Evolutionary conservation across 2,329 filamentous ascomycete genomes (phyloP), one percentile per base, ranked within the genome.

Genomic region (Ophiocordyceps camponoti-saundersi): DNA sequence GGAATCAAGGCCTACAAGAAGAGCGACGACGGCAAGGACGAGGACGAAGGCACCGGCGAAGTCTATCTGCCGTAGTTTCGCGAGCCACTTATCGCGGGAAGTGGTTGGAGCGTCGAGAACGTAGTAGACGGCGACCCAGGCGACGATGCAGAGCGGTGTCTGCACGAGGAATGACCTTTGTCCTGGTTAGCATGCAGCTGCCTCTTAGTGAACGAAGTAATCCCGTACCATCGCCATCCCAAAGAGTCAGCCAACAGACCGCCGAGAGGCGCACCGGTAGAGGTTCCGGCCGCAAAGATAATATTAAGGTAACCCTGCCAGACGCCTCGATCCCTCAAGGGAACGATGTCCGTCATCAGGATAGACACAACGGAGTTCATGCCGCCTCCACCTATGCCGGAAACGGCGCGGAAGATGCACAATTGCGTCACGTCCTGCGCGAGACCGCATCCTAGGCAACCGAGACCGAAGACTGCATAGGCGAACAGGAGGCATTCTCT

Each of bases 301-400:
- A 88, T 73, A 59, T 88, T 89, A 56, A 86, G 69, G 50, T 69
- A 68, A 1, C 82, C 83, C 59, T 88, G 84, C 79, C 80, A 89
- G 11, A 80, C 68, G 2, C 83, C 84, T 47, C 83, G 68, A 46
- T 85, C 75, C 18, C 81, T 69, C 39, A 88, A 64, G 0, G 81
- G 73, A 3, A 89, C 74, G 18, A 86, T 70, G 58, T 89, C 84
- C 51, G 58, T 59, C 52, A 88, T 61, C 45, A 88, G 61, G 45
- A 88, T 84, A 42, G 71, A 75, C 16, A 80, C 77, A 44, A 85
- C 75, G 0, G 79, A 77, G 20, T 76, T 79, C 75, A 87, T 82
- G 10, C 82, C 83, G 2, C 79, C 81, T 15, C 81, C 82, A 12
- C 82, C 82, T 45, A 85, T 72, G 26, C 66, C 64, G 8, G 64